Base-by-base conservation (phyloP, 1,284 basidiomycete genomes). In the Sporisorium exsertum region DNA sequence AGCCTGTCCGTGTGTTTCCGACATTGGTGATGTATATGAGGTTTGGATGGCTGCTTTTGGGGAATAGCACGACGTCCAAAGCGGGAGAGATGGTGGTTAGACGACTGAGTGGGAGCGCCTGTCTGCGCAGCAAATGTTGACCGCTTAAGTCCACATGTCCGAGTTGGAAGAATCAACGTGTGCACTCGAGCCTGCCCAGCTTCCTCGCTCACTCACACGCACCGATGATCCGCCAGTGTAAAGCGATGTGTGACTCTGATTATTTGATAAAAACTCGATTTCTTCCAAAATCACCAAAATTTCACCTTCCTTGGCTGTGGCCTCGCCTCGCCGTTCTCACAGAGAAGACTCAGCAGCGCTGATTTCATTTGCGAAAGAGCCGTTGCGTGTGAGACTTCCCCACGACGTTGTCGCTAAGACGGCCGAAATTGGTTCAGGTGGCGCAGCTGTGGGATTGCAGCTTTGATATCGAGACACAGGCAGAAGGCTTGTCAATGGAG, bases 1-100 rank as follows among this genome's bases (percentile, higher is more conserved):
- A 32, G 81, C 78, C 42, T 80, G 78, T 53, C 71, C 67, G 52
- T 80, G 76, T 43, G 72, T 77, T 47, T 77, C 68, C 58, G 63
- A 52, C 64, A 69, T 68, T 24, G 53, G 64, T 64, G 49, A 35
- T 10, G 40, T 20, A 46, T 5, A 46, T 5, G 54, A 45, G 55
- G n/a, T 20, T 35, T 45, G 43, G 66, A 68, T 32, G 51, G 54
- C 59, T 35, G 26, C 37, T 40, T 5, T n/a, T 40, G 37, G 37
- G 12, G 37, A 3, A n/a, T 40, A 40, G 37, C 37, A 40, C 18
- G 27, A 49, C 47, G 47, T 32, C 47, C 15, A 32, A 49, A 22
- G 27, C 12, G 52, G 42, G 45, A 15, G 27, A 58, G 58, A 58
- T 60, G 67, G 51, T 70, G 67, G 46, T 64, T 22, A 20, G 46